Evolutionary conservation across 2,329 filamentous ascomycete species (phyloP).

Genomic region (Cryphonectria naterciae): DNA sequence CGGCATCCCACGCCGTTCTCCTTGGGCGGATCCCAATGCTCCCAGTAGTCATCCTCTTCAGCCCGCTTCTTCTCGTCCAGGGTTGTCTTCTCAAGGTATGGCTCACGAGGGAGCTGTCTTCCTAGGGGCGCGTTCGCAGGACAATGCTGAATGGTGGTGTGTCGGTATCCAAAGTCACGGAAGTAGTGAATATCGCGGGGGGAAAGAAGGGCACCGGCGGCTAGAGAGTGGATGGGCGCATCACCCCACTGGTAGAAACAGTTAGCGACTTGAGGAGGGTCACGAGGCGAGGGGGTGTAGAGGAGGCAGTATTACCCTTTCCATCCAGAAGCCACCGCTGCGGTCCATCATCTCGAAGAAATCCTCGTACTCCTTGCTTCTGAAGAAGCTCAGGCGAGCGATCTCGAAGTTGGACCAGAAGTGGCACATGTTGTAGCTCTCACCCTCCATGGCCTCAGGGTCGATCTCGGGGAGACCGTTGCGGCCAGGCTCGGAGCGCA

Average conservation of each 20-base stretch:
- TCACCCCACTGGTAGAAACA: constrained; percentile 84
- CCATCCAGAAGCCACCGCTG: constrained; percentile 99
- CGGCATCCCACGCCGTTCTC: constrained; percentile 97
- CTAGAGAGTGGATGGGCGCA: constrained; percentile 96
- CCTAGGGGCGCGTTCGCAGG: constrained; percentile 86
- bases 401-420: constrained; percentile 99
- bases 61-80: constrained; percentile 78
- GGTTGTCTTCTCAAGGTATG: constrained; percentile 82
- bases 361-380: constrained; percentile 95
- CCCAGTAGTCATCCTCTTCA: constrained; percentile 97
- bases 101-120: constrained; percentile 78
- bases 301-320: constrained; percentile 66
- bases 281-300: constrained; percentile 11
- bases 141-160: constrained; percentile 98
- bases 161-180: constrained; percentile 96
- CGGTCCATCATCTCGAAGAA: constrained; percentile 99
- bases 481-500: constrained; percentile 73
- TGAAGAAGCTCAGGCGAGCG: constrained; percentile 90
- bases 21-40: constrained; percentile 80
- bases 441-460: constrained; percentile 92
- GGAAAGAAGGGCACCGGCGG: constrained; percentile 83
- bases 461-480: constrained; percentile 80
- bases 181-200: constrained; percentile 95
- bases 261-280: not conserved
- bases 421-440: constrained; percentile 99